Evolutionary conservation across 345 rosid genomes (phyloP).

Genomic region (Gossypium sturtianum): DNA sequence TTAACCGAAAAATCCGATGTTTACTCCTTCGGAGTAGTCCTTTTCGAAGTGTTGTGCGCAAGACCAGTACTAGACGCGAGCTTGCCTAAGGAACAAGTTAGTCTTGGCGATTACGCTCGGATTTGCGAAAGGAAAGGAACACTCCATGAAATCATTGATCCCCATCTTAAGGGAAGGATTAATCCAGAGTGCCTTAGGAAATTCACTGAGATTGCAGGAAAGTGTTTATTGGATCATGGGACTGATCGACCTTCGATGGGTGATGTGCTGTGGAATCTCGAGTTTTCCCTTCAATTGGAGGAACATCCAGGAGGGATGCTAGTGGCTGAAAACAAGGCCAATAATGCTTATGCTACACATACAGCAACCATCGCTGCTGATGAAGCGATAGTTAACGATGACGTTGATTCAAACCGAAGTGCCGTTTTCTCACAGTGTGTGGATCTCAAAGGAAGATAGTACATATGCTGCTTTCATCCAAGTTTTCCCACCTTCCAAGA

Average conservation of each 20-base stretch:
- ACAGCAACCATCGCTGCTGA: conserved; percentile 10
- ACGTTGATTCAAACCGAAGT: background rate
- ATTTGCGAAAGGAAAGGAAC: conserved; percentile 33
- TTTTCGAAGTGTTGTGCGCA: conserved; percentile 50
- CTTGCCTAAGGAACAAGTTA: conserved; percentile 50
- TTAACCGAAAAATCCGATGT: conserved; percentile 67
- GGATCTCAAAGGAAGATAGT: conserved; percentile 40
- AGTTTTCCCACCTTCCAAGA: no score
- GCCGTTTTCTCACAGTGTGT: conserved; percentile 31
- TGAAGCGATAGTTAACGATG: conserved; percentile 17
- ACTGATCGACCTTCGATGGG: conserved; percentile 76
- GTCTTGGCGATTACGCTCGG: conserved; percentile 57
- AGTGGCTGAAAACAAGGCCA: conserved; percentile 9
- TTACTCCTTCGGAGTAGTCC: conserved; percentile 69
- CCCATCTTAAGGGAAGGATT: conserved; percentile 42
- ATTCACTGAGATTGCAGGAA: conserved; percentile 62
- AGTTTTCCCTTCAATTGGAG: conserved; percentile 57
- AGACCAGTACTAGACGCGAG: conserved; percentile 41
- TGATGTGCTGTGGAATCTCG: conserved; percentile 76
- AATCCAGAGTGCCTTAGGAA: conserved; percentile 52
- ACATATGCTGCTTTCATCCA: background rate
- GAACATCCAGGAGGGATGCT: conserved; percentile 31
- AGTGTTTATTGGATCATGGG: conserved; percentile 61
- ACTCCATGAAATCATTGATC: conserved; percentile 41
- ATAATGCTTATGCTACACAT: conserved; percentile 11